Evolutionary conservation across 1,139 yeast genomes (phyloP), one percentile per base, ranked within the genome.

Genomic region (Lodderomyces orthopsilosis): DNA sequence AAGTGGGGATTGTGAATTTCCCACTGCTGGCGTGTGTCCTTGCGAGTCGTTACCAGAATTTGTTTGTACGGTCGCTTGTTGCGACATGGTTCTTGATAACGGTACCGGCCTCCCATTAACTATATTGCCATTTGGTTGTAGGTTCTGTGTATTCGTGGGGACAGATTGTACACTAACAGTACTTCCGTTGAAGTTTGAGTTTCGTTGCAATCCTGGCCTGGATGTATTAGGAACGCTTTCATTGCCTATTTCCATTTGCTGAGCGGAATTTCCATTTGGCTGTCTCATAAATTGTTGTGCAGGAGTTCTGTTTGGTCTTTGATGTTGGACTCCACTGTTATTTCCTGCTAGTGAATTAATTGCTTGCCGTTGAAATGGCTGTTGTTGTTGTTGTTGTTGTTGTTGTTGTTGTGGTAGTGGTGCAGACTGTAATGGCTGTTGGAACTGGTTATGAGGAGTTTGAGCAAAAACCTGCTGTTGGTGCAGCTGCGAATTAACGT

Each of bases 21-120:
- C 45, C 44, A 51, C 45, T 13, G 42, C 47, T 5, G 55, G 53
- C 7, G 56, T 51, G 23, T 51, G 51, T 2, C 45, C 50, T 26
- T 46, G 54, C 3, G 50, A 45, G 23, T 44, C 48, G 7, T 43
- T 38, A 7, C 37, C 44, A 4, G 52, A 49, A 17, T 34, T 44
- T 2, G 49, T 36, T 38, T 42, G 47, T n/a, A 17, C 19, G n/a
- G 12, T n/a, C 6, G 37, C 13, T 13, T 35, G 26, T 8, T 35
- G 37, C 13, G 27, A 35, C 12, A 24, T 6, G 18, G 26, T 35
- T 22, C 37, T 6, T 15, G 34, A 15, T 30, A 13, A 6, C 14
- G 19, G 17, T 4, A 5, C 34, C 6, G 34, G 19, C 15, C 19
- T 30, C 7, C 34, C 34, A 7, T 15, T 15, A 6, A 30, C 15